Conservation (phyloP, 2,329 filamentous ascomycete species). For the Aureobasidium sp. region DNA sequence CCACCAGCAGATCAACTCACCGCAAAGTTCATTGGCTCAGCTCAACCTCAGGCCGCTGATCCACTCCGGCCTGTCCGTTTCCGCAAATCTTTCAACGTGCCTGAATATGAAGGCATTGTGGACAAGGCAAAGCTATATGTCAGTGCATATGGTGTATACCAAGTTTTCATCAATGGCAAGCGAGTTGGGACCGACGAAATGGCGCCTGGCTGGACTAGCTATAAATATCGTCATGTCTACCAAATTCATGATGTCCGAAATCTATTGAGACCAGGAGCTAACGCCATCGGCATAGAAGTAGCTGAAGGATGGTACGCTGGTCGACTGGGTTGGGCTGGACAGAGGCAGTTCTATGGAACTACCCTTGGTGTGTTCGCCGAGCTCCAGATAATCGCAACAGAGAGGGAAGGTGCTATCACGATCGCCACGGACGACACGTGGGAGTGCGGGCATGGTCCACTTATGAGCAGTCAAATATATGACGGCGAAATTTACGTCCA, state of each 20-base stretch:
- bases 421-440: slow-evolving; percentile 46
- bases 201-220: slow-evolving; percentile 61
- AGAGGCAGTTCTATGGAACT: slow-evolving; percentile 45
- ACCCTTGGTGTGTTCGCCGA: slow-evolving; percentile 45
- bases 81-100: slow-evolving; percentile 38
- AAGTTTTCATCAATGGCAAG: slow-evolving; percentile 53
- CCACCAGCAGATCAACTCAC: background rate
- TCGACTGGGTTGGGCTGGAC: slow-evolving; percentile 38
- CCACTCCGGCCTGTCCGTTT: slow-evolving; percentile 29
- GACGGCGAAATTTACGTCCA: slow-evolving; percentile 60
- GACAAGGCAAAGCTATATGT: slow-evolving; percentile 51
- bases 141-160: slow-evolving; percentile 52
- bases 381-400: slow-evolving; percentile 38
- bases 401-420: slow-evolving; percentile 34
- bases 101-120: background rate
- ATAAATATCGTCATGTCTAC: slow-evolving; percentile 57
- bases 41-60: background rate
- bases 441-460: slow-evolving; percentile 38
- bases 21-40: slow-evolving; percentile 20
- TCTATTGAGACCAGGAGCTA: slow-evolving; percentile 40
- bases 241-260: slow-evolving; percentile 58
- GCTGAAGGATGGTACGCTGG: slow-evolving; percentile 59
- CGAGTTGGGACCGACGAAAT: slow-evolving; percentile 38
- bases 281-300: slow-evolving; percentile 48
- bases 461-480: slow-evolving; percentile 52